Base-by-base conservation (phyloP, 352 stramenopile genomes). In the Blastocystis sp. region DNA sequence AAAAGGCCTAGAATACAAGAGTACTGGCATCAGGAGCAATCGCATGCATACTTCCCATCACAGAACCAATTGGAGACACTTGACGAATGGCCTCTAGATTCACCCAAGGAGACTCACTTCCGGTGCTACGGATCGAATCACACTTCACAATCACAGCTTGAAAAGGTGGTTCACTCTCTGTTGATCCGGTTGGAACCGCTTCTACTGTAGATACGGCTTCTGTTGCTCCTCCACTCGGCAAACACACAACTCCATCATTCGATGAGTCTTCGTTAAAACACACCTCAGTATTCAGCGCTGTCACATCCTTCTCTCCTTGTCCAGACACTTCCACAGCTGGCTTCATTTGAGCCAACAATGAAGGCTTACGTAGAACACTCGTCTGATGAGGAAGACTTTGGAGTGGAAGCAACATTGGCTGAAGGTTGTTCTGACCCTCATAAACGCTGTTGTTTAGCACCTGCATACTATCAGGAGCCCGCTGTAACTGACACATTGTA, bases 401-500 rank as follows among this genome's bases (percentile, higher is more conserved):
- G 22, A 79, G 35, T 13, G 68, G 68, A 11, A 79, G 68, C 13
- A 79, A 40, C 68, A 79, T 35, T 11, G 68, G 68, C 68, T 56
- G 33, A 9, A 56, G 24, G 40, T n/a, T 19, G 13, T 24, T 40
- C 6, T 58, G n/a, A 11, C 42, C 27, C 7, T 59, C 44, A 53
- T 79, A 79, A 17, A 79, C 68, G 22, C 68, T 59, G 1, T 59
- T 56, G 68, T 79, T 79, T 1, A 79, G 27, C 1, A 56, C 40
- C 37, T 79, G 42, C 19, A 79, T 35, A 19, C 33, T 57, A 35
- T 79, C 68, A 11, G 68, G 68, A 27, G 68, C 68, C 4, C 68
- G 68, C 37, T 79, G 68, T 53, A 79, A 35, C 27, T 79, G 68
- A 40, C 68, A 40, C 68, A 79, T 60, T 24, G 68, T 37, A 6